These are phyloP conservation scores for Globisporangium middletonii DNA, from an alignment of 352 stramenopile genomes.

Conservation along the genomic window DNA sequence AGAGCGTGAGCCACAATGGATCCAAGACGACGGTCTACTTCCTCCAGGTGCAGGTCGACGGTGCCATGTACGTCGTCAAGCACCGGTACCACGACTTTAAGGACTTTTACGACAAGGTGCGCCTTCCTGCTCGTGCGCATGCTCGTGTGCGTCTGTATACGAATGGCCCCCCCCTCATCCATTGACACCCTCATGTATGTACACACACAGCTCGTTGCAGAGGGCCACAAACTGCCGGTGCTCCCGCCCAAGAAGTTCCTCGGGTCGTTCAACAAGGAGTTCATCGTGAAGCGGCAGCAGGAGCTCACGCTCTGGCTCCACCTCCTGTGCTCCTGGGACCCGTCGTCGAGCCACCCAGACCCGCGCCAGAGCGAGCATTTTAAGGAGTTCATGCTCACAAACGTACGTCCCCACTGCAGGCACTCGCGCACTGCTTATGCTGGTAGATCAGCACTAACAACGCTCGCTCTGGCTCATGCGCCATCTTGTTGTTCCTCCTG, in stretches of 20 bases:
- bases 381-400: constrained; percentile 74
- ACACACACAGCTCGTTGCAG: constrained; percentile 38
- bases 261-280: constrained; percentile 86
- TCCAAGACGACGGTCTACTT: constrained; percentile 87
- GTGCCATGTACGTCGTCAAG: constrained; percentile 73
- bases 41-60: constrained; percentile 71
- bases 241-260: constrained; percentile 88
- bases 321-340: constrained; percentile 70
- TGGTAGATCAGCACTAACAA: neutral
- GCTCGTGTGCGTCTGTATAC: neutral
- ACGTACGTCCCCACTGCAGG: constrained; percentile 27
- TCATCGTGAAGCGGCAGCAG: constrained; percentile 86
- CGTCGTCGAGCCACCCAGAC: constrained; percentile 50
- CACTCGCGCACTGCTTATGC: no score
- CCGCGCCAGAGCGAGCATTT: constrained; percentile 67
- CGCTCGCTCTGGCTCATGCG: neutral
- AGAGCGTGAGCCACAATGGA: constrained; percentile 82
- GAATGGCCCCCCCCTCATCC: neutral
- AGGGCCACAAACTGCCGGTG: constrained; percentile 72
- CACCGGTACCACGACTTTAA: constrained; percentile 88
- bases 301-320: constrained; percentile 86
- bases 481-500: neutral
- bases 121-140: constrained; percentile 1
- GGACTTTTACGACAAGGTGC: constrained; percentile 81
- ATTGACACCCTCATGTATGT: neutral